Percentiles rank a stretch among this genome's conserved stretches.
Evolutionary conservation across 164 flowering plant species (phyloP).

Genomic region (Akebia trifoliata): DNA sequence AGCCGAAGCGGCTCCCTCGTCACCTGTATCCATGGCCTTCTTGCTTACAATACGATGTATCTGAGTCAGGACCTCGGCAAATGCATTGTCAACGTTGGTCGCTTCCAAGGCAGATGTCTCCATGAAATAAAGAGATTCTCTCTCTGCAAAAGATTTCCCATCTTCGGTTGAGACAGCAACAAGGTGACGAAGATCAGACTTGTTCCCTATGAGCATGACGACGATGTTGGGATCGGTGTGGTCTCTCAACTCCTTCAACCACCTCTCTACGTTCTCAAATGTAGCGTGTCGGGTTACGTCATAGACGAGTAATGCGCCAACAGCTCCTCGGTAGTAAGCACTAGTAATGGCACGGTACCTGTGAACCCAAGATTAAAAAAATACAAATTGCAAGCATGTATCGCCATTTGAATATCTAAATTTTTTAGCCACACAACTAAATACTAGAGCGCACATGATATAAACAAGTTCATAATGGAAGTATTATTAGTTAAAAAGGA

Average conservation of each 20-base stretch:
- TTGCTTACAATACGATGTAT: conserved; percentile 68
- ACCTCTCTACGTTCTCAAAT: conserved; percentile 70
- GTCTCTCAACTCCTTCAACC: conserved; percentile 72
- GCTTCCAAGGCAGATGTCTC: conserved; percentile 79
- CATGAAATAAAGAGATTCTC: conserved; percentile 78
- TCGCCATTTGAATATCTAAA: too few species aligned
- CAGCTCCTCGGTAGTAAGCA: conserved; percentile 80
- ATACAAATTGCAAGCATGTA: neutral
- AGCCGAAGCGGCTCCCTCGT: conserved; percentile 33
- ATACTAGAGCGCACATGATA: too few species aligned
- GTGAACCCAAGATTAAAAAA: neutral
- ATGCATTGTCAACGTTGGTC: conserved; percentile 73
- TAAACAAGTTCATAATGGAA: too few species aligned
- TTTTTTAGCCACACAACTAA: too few species aligned
- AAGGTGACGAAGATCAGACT: conserved; percentile 73
- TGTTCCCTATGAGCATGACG: conserved; percentile 78
- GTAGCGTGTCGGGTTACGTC: conserved; percentile 76
- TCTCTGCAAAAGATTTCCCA: conserved; percentile 67
- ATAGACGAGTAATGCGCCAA: conserved; percentile 69
- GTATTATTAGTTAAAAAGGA: too few species aligned
- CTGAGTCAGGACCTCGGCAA: conserved; percentile 67
- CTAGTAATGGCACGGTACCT: conserved; percentile 89
- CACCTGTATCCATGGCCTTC: conserved; percentile 53
- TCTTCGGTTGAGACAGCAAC: conserved; percentile 71
- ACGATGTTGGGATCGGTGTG: conserved; percentile 83